These are phyloP conservation scores for Suillus brevipes DNA, from an alignment of 768 basidiomycete species.

Conservation along the genomic window DNA sequence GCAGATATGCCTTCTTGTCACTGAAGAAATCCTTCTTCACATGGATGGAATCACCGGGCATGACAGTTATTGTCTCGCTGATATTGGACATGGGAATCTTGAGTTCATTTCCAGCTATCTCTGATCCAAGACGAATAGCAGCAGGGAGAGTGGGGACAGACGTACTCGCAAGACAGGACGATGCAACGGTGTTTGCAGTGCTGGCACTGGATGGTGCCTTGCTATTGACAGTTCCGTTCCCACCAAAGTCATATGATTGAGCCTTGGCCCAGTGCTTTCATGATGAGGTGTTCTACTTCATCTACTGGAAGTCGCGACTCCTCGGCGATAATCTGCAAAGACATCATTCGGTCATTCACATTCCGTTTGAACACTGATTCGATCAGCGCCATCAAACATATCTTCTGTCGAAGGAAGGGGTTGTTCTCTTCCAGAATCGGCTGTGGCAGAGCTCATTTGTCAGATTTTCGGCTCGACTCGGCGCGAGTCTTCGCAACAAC, in stretches of 20 bases:
- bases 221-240: too few relatives aligned
- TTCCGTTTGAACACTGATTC: conserved; percentile 91
- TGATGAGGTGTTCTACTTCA: conserved; percentile 96
- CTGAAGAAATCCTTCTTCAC: conserved; percentile 29
- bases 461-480: conserved; percentile 19
- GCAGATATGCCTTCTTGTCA: conserved; percentile 27
- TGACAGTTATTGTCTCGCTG: not conserved
- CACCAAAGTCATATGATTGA: too few relatives aligned
- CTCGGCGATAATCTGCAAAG: conserved; percentile 88
- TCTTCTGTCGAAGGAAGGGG: conserved; percentile 94
- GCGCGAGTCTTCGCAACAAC: conserved; percentile 30
- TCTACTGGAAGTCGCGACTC: conserved; percentile 86
- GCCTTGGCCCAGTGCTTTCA: conserved; percentile 74
- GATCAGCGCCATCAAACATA: conserved; percentile 98
- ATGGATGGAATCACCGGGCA: not conserved
- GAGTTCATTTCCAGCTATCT: not conserved
- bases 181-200: too few relatives aligned
- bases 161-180: too few relatives aligned
- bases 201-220: too few relatives aligned
- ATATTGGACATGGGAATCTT: not conserved
- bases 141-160: too few relatives aligned
- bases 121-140: not conserved
- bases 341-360: conserved; percentile 81
- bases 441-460: conserved; percentile 41
- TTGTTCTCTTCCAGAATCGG: conserved; percentile 89